These are phyloP conservation scores for Bipolaris oryzae DNA, from an alignment of 2,329 filamentous ascomycete genomes.

Conservation along the genomic window DNA sequence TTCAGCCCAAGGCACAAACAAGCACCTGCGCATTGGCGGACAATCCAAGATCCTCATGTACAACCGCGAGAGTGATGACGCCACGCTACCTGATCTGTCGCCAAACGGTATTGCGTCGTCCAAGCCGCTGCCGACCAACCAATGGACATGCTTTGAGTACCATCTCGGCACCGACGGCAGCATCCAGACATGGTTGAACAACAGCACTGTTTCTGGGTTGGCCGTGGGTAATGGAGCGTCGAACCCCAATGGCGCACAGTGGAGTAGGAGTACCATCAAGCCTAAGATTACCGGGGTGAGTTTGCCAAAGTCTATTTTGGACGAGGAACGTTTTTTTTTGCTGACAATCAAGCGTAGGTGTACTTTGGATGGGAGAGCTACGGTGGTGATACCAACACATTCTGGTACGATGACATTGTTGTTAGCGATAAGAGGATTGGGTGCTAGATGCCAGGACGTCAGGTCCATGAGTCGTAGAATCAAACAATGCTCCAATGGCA, in stretches of 20 bases:
- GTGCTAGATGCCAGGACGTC: constrained; percentile 42
- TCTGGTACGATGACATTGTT: constrained; percentile 67
- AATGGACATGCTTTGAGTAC: constrained; percentile 67
- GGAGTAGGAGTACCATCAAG: constrained; percentile 57
- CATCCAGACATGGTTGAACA: constrained; percentile 67
- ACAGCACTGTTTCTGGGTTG: constrained; percentile 58
- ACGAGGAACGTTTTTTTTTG: not conserved
- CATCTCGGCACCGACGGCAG: constrained; percentile 63
- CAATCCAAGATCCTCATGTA: constrained; percentile 68
- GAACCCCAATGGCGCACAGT: constrained; percentile 61
- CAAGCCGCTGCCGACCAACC: constrained; percentile 55
- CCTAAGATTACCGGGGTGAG: constrained; percentile 57
- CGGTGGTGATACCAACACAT: constrained; percentile 64
- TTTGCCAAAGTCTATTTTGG: not conserved
- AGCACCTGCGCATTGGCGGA: constrained; percentile 67
- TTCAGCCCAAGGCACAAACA: constrained; percentile 60
- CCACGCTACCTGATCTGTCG: constrained; percentile 65
- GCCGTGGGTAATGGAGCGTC: constrained; percentile 55
- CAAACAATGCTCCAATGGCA: not conserved
- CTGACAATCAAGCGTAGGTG: constrained; percentile 29
- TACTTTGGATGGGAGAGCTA: constrained; percentile 71
- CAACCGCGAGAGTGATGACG: constrained; percentile 68
- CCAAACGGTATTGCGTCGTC: constrained; percentile 65
- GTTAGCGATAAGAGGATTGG: constrained; percentile 58
- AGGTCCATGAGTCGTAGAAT: not conserved